Evolutionary conservation across 2,329 filamentous ascomycete genomes (phyloP), one percentile per base, ranked within the genome.

Genomic region (Calonectria honghensis): DNA sequence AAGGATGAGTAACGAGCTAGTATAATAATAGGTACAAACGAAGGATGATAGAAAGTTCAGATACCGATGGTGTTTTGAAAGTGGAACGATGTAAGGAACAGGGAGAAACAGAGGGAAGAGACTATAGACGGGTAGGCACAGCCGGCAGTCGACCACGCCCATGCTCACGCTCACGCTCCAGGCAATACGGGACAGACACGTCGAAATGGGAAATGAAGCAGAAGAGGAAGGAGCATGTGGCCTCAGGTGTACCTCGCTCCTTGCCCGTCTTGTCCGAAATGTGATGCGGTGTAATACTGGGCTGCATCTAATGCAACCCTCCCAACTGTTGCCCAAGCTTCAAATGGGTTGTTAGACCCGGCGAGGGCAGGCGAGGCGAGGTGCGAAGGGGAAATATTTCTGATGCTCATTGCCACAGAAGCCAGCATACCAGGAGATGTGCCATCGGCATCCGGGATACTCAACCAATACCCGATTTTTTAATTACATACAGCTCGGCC

Each of bases 171-270:
- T 48, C 7, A 48, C 41, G 6, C 9, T 24, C 45, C 45, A 11
- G 45, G 9, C 20, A 32, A 54, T 24, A 64, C 37, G 61, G 61
- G 10, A 27, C 39, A 31, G 61, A 32, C 61, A 48, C 27, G 24
- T 64, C 61, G 27, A 64, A 64, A 64, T 48, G 39, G 61, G 61
- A 39, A 64, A 64, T 16, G 61, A 64, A 64, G 61, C 39, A 64
- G 61, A 64, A 64, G 39, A 45, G 61, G 61, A 64, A 64, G 61
- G 61, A 64, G 61, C 61, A 64, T 64, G 61, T 64, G 61, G 37
- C 39, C 37, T 45, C 61, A 32, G 27, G 39, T 64, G 61, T 24
- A 37, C 39, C 61, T 64, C 39, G 10, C 61, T 64, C 29, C 37
- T 64, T 64, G 32, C 61, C 61, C 37, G 18, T 48, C 61, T 20